Conservation (phyloP, 2,329 filamentous ascomycete genomes). For the Alternaria brassicae region DNA sequence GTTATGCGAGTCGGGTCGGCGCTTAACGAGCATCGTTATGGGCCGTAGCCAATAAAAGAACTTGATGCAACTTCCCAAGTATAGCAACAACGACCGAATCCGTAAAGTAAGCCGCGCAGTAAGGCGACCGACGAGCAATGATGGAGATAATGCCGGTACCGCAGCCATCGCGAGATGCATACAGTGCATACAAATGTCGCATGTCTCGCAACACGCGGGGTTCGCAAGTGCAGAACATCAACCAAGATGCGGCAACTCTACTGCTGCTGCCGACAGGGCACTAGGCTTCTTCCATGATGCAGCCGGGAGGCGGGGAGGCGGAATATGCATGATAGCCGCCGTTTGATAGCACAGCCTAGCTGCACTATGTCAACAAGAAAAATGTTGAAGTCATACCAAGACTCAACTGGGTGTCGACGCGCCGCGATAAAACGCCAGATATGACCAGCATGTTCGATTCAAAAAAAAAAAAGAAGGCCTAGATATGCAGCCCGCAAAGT, state of each 20-base stretch:
- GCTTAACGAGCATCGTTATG: slow-evolving; percentile 1
- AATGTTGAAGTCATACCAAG: slow-evolving; percentile 7
- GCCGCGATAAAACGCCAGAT: slow-evolving; percentile 13
- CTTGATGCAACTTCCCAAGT: not conserved
- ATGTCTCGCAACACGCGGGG: slow-evolving; percentile 13
- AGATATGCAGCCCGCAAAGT: not conserved
- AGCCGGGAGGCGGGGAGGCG: slow-evolving; percentile 17
- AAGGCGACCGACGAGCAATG: not conserved
- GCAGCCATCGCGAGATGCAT: not conserved
- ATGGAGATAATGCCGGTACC: not conserved
- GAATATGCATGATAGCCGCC: slow-evolving; percentile 5
- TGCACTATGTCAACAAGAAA: slow-evolving; percentile 3
- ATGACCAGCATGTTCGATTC: slow-evolving; percentile 7
- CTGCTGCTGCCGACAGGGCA: slow-evolving; percentile 4
- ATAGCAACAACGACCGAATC: not conserved
- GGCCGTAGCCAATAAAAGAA: not conserved
- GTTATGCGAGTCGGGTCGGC: slow-evolving; percentile 1
- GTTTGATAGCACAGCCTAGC: slow-evolving; percentile 3
- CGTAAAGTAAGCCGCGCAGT: not conserved
- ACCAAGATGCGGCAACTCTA: slow-evolving; percentile 1
- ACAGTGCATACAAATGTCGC: slow-evolving; percentile 1
- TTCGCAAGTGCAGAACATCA: slow-evolving; percentile 8
- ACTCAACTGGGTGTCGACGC: slow-evolving; percentile 10
- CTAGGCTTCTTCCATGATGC: not conserved
- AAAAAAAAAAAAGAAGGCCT: slow-evolving; percentile 3